Evolutionary conservation across 345 rosid genomes (phyloP).

Genomic region (Ceriops tagal): DNA sequence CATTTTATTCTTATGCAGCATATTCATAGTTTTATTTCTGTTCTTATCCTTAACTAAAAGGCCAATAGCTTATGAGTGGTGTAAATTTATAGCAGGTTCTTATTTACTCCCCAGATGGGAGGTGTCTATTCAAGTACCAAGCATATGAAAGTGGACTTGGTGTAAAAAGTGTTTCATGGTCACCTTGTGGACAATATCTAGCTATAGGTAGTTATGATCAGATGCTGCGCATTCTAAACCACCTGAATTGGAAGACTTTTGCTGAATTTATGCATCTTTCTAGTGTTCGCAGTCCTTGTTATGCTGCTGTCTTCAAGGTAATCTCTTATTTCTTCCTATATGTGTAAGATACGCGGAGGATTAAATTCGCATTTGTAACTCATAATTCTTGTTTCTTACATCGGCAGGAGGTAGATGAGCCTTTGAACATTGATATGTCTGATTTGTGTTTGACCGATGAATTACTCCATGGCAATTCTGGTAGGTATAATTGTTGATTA

Average conservation of each 20-base stretch:
- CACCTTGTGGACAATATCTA: conserved; percentile 95
- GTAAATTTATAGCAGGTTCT: conserved; percentile 56
- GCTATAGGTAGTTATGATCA: conserved; percentile 98
- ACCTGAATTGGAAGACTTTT: conserved; percentile 92
- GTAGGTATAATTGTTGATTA: conserved; percentile 28
- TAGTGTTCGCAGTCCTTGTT: conserved; percentile 78
- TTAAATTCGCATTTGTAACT: background rate
- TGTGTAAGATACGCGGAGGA: background rate
- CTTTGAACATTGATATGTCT: conserved; percentile 77
- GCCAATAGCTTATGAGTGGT: conserved; percentile 6
- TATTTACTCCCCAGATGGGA: conserved; percentile 91
- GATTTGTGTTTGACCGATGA: conserved; percentile 66
- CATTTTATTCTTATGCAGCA: background rate
- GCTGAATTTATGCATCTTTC: conserved; percentile 93
- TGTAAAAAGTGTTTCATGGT: conserved; percentile 89
- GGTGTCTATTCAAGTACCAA: conserved; percentile 87
- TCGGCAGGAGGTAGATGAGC: conserved; percentile 85
- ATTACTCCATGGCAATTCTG: conserved; percentile 63
- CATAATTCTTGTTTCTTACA: conserved; percentile 15
- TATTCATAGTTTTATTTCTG: background rate
- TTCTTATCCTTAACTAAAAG: background rate
- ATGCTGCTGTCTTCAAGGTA: conserved; percentile 89
- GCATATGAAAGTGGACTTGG: conserved; percentile 98
- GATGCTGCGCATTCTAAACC: conserved; percentile 80
- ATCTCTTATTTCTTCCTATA: conserved; percentile 1